Evolutionary conservation across 441 rosid species (phyloP).

Genomic region (Flueggea neowawraea): DNA sequence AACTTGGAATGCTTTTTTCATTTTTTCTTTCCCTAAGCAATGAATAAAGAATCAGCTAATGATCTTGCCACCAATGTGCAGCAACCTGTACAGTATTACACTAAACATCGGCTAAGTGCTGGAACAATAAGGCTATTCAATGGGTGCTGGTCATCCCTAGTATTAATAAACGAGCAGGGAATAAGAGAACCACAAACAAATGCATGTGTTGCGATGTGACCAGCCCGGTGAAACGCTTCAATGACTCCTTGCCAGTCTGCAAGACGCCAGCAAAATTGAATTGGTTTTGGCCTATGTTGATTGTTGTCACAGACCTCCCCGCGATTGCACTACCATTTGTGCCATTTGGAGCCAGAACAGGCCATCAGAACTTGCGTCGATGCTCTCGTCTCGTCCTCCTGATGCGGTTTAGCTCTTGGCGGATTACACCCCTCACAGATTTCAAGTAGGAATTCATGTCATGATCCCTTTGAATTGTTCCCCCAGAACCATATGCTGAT

Average conservation of each 20-base stretch:
- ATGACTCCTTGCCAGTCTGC: conserved; percentile 58
- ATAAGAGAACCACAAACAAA: conserved; percentile 28
- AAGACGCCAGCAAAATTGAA: conserved; percentile 55
- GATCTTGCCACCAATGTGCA: not conserved
- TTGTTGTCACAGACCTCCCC: conserved; percentile 23
- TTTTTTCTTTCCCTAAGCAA: not conserved
- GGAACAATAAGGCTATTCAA: not conserved
- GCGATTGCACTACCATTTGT: conserved; percentile 21
- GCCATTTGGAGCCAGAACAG: conserved; percentile 34
- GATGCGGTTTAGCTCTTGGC: conserved; percentile 65
- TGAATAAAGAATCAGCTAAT: not conserved
- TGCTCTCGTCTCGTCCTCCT: conserved; percentile 58
- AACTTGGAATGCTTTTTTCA: too few relatives aligned
- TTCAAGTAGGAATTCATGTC: conserved; percentile 79
- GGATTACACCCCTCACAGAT: conserved; percentile 58
- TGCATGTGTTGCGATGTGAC: conserved; percentile 86
- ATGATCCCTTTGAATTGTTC: conserved; percentile 84
- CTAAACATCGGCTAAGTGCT: not conserved
- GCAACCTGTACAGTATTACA: not conserved
- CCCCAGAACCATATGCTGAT: conserved; percentile 80
- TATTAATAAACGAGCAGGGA: not conserved
- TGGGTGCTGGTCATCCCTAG: not conserved
- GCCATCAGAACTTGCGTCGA: conserved; percentile 75
- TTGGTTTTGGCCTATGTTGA: conserved; percentile 31
- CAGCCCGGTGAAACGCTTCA: conserved; percentile 64